Evolutionary conservation across 768 basidiomycete genomes (phyloP).

Genomic region (Xerocomus brunneocitrinus): DNA sequence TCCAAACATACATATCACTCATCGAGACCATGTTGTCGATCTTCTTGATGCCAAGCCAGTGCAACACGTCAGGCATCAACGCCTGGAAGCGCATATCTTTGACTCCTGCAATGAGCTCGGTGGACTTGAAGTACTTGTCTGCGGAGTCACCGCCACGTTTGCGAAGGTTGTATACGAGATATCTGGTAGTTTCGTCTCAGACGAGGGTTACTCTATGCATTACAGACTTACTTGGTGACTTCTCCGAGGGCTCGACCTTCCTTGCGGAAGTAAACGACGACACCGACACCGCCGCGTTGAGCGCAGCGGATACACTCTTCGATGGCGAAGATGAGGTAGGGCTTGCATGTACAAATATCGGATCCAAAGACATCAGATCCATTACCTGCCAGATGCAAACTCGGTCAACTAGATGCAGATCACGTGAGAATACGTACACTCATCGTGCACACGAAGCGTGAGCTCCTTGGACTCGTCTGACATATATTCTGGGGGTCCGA

Average conservation of each 20-base stretch:
- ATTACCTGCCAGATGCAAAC: constrained; percentile 49
- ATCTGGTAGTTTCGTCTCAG: constrained; percentile 38
- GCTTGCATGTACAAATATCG: constrained; percentile 90
- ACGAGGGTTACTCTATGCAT: not conserved
- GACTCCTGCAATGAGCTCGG: constrained; percentile 90
- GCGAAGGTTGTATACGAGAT: constrained; percentile 93
- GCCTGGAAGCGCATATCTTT: constrained; percentile 95
- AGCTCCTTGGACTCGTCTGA: constrained; percentile 73
- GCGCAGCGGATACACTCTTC: constrained; percentile 87
- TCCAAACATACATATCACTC: constrained; percentile 63
- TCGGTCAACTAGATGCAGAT: not conserved
- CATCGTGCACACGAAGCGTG: constrained; percentile 88
- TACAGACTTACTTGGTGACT: constrained; percentile 68
- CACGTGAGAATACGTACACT: constrained; percentile 52
- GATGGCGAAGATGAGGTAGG: constrained; percentile 89
- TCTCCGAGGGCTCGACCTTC: constrained; percentile 92
- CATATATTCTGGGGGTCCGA: constrained; percentile 79
- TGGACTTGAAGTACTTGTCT: constrained; percentile 90
- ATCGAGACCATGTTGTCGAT: constrained; percentile 87
- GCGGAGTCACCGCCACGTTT: constrained; percentile 93
- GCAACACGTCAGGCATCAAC: constrained; percentile 93
- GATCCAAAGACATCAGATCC: constrained; percentile 96
- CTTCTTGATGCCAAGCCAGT: constrained; percentile 91
- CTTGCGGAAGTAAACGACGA: constrained; percentile 92
- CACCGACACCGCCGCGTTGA: constrained; percentile 83